phyloP scores from a whole-genome alignment of 176 grass and related monocot species.

The Raddia distichophylla region DNA sequence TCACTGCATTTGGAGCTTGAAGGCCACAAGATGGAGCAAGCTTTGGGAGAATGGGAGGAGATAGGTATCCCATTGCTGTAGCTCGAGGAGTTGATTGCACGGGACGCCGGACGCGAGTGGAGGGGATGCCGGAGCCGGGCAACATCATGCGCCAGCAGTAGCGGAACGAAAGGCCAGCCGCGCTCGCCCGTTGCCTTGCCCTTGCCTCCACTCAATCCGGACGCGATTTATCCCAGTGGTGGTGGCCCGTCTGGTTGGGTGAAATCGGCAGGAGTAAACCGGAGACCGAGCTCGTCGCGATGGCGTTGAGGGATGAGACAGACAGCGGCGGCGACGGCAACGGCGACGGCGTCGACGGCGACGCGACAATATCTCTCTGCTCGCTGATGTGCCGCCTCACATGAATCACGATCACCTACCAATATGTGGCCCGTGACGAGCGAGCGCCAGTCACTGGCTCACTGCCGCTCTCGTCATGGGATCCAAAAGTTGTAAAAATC shows the following conservation, averaged over 20 bases:
- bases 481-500: neutral
- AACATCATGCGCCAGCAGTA: neutral
- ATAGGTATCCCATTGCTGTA: neutral
- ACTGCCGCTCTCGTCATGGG: neutral
- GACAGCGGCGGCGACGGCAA: slow-evolving; percentile 20
- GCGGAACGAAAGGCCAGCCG: neutral
- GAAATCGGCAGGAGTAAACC: neutral
- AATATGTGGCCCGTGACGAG: neutral
- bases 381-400: neutral
- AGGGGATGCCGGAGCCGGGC: neutral
- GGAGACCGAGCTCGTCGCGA: neutral
- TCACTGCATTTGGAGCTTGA: neutral
- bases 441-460: neutral
- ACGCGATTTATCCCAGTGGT: neutral
- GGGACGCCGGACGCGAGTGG: slow-evolving; percentile 23
- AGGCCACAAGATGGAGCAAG: neutral
- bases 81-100: neutral
- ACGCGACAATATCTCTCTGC: slow-evolving; percentile 38
- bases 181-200: slow-evolving; percentile 7
- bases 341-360: slow-evolving; percentile 42
- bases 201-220: slow-evolving; percentile 36
- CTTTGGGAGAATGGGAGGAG: neutral
- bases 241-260: neutral
- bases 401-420: neutral
- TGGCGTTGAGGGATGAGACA: neutral